Base-by-base conservation (phyloP, 2,329 filamentous ascomycete species). In the Aspergillus unguis region DNA sequence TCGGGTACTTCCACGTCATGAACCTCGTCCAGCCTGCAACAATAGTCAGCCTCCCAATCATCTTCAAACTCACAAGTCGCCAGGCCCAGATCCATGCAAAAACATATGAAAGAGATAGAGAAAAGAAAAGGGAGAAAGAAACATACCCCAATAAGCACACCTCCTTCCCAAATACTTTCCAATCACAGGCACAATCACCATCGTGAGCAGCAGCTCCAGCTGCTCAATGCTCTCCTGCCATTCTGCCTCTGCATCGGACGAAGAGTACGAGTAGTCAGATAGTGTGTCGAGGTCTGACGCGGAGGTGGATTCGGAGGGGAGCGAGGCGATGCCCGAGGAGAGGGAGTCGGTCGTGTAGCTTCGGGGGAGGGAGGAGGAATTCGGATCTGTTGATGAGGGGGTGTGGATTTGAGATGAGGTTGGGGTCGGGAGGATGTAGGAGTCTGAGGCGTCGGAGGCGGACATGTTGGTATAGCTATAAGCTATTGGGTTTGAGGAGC, bases 171-270 rank as follows among this genome's bases (percentile, higher is more conserved):
- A 84, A 75, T 91, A 97, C 75, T 97, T 99, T 54, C 94, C 94
- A 62, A 90, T 78, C 71, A 95, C 96, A 2, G 94, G 94, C 46
- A 99, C 87, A 62, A 97, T 73, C 44, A 97, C 88, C 90, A 99
- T 95, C 23, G 89, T 95, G 68, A 97, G 74, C 61, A 99, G 79
- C 59, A 97, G 79, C 76, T 99, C 91, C 55, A 99, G 75, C 75
- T 99, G 94, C 72, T 96, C 90, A 58, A 99, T 76, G 64, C 89
- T 95, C 65, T 92, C 89, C 64, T 92, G 87, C 94, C 94, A 99
- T 75, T 99, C 92, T 56, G 83, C 83, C 72, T 99, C 92, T 7
- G 94, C 94, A 68, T 97, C 92, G 36, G 88, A 17, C 17, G 17
- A 40, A 7, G 23, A 90, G 55, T 87, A 79, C 9, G 28, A 43